Base-by-base conservation (phyloP, 768 basidiomycete species). In the Amanita brunnescens region DNA sequence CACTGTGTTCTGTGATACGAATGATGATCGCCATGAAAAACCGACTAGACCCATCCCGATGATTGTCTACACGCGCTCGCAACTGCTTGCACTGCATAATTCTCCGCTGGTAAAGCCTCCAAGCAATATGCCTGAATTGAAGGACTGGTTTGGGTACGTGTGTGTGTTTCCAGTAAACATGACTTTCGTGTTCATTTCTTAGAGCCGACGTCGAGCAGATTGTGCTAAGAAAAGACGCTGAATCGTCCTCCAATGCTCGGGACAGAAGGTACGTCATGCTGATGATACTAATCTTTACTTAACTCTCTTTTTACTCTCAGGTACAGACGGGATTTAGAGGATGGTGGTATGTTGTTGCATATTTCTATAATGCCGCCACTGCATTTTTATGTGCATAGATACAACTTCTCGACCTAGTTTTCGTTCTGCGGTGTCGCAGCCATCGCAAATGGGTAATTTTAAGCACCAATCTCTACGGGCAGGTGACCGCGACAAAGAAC, bases 391-490 rank as follows among this genome's bases (percentile, higher is more conserved):
- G 20, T 42, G 14, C 21, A 51, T 55, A 77, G 78, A 82, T 66
- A 66, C 74, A 47, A 65, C 80, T 40, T 61, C 79, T 9, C 76
- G 89, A 52, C 78, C 85, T 21, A 75, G 81, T 6, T 91, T 89
- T 61, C 80, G 87, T 26, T 76, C 87, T 10, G 73, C 79, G 12
- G 70, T 86, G 44, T 78, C 86, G 21, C 89, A 92, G 59, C 87
- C 88, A 23, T 88, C 90, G 32, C 89, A 91, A 69, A 92, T 92
- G 90, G 90, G 90, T 43, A 91, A 90, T 62, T 92, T 92, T 66
- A 87, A 89, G 62, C 90, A 91, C 60, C 90, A 92, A 58, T 88
- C 89, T 9, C 67, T 85, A 58, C 85, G 87, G 48, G 71, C 78
- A 13, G 73, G 70, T 38, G 75, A 76, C 54, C 64, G 70, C 40